Evolutionary conservation across 345 rosid genomes (phyloP).

Genomic region (Salix udensis): DNA sequence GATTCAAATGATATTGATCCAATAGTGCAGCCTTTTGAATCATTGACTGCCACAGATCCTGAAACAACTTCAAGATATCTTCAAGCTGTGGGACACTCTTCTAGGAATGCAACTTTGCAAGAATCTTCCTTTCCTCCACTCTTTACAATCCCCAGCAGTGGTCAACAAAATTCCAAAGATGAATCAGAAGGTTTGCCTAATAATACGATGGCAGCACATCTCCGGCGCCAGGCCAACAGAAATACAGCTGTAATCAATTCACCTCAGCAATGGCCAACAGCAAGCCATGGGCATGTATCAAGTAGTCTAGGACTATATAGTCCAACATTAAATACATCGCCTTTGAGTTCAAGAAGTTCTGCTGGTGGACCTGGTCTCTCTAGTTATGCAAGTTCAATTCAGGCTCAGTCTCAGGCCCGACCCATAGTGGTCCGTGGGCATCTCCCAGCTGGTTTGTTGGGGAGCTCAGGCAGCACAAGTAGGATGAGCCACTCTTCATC

Average conservation of each 20-base stretch:
- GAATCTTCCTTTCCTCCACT: constrained; percentile 95
- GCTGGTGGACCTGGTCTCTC: constrained; percentile 26
- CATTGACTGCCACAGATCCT: constrained; percentile 41
- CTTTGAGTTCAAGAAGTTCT: constrained; percentile 23
- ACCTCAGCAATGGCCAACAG: constrained; percentile 60
- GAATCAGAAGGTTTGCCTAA: constrained; percentile 40
- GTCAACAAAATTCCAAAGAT: constrained; percentile 46
- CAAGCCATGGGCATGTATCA: constrained; percentile 35
- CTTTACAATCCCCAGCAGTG: constrained; percentile 29
- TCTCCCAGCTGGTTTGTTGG: constrained; percentile 27
- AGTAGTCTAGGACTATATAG: constrained; percentile 28
- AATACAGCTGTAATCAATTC: constrained; percentile 30
- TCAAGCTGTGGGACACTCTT: constrained; percentile 70
- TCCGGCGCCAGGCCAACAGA: constrained; percentile 47
- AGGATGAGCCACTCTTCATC: constrained; percentile 65
- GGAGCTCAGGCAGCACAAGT: constrained; percentile 31
- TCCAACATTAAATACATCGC: constrained; percentile 20
- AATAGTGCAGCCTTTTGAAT: constrained; percentile 58
- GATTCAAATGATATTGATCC: constrained; percentile 47
- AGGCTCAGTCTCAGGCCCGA: constrained; percentile 28
- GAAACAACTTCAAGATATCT: constrained; percentile 67
- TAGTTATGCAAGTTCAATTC: constrained; percentile 43
- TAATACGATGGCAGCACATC: constrained; percentile 67
- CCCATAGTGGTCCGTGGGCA: constrained; percentile 24
- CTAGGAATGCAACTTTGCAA: constrained; percentile 51